Evolutionary conservation across 805 yeast genomes (phyloP).

Genomic region (Yarrowia keelungensis): DNA sequence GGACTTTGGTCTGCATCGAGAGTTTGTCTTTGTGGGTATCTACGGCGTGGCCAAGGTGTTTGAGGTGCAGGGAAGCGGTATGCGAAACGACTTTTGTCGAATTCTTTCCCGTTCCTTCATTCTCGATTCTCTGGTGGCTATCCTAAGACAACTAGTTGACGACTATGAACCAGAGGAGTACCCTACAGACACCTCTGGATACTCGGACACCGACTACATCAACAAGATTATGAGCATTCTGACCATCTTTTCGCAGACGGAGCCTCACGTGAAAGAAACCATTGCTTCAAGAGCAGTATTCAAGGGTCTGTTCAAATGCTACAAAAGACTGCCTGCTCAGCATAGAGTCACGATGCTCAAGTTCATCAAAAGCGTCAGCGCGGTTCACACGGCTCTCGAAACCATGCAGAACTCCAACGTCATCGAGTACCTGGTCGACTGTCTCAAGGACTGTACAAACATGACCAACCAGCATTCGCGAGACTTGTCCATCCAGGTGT

Average conservation of each 20-base stretch:
- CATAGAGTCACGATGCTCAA: constrained; percentile 56
- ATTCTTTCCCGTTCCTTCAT: constrained; percentile 54
- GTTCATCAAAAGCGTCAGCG: constrained; percentile 51
- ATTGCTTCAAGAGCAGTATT: constrained; percentile 48
- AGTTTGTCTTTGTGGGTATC: constrained; percentile 54
- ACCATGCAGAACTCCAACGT: constrained; percentile 51
- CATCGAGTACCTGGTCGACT: constrained; percentile 54
- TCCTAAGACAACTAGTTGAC: constrained; percentile 47
- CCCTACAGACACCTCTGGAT: constrained; percentile 42
- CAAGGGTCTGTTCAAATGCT: constrained; percentile 49
- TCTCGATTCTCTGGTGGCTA: constrained; percentile 53
- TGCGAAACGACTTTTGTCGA: constrained; percentile 57
- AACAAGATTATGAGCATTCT: constrained; percentile 53
- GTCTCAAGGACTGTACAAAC: constrained; percentile 44
- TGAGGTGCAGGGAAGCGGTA: constrained; percentile 48
- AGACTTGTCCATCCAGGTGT: constrained; percentile 55
- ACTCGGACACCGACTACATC: constrained; percentile 42
- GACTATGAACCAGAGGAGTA: constrained; percentile 31
- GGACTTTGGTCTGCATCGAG: constrained; percentile 54
- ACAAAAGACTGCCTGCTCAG: constrained; percentile 42
- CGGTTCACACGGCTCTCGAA: constrained; percentile 46
- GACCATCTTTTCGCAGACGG: constrained; percentile 56
- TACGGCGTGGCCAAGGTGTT: constrained; percentile 54
- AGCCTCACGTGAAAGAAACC: constrained; percentile 53
- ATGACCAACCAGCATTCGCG: constrained; percentile 45